Conservation (phyloP, 208 protist species). For the Naegleria fowleri region DNA sequence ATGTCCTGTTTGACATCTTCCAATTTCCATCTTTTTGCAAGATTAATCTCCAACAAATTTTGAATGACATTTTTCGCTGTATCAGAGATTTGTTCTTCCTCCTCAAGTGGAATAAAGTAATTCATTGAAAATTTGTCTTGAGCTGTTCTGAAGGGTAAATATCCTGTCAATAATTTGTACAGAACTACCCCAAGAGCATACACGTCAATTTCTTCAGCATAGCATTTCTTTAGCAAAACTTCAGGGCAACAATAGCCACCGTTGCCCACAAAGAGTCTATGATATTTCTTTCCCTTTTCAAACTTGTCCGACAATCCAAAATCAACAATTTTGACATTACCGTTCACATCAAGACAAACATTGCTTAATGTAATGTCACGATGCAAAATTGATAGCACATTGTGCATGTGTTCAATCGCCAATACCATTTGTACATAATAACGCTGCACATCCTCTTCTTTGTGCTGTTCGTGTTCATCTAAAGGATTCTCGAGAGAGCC, state of each 20-base stretch:
- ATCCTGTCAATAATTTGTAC: neutral
- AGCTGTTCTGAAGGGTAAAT: neutral
- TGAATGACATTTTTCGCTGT: neutral
- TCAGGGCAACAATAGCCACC: neutral
- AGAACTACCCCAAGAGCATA: neutral
- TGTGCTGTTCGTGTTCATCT: neutral
- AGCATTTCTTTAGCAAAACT: neutral
- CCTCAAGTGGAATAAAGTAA: neutral
- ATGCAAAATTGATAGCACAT: neutral
- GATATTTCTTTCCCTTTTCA: neutral
- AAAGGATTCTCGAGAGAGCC: neutral
- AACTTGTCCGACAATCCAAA: neutral
- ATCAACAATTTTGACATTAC: conserved; percentile 9
- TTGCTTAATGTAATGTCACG: neutral
- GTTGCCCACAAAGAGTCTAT: neutral
- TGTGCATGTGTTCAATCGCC: neutral
- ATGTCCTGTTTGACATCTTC: neutral
- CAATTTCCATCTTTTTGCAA: neutral
- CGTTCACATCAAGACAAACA: neutral
- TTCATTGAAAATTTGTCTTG: neutral
- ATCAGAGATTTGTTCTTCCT: neutral
- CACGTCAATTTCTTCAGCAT: conserved; percentile 11
- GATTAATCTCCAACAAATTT: neutral
- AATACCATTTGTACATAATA: neutral
- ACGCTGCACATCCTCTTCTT: neutral